These are phyloP conservation scores for Piper longum DNA, from an alignment of 164 flowering plant species.

Conservation along the genomic window DNA sequence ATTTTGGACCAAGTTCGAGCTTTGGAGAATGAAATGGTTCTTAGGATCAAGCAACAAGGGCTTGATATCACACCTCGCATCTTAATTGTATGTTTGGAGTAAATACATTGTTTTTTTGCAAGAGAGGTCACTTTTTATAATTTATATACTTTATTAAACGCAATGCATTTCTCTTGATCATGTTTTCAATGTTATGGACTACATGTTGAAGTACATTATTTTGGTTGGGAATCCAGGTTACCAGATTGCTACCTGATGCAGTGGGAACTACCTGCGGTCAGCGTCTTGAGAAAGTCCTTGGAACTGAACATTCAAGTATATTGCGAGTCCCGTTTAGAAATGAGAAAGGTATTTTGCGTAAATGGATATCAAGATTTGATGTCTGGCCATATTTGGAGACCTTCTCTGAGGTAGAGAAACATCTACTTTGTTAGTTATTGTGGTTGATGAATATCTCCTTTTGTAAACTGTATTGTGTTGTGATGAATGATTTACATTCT, in stretches of 20 bases:
- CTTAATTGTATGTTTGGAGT: constrained; percentile 48
- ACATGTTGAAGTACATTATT: not conserved
- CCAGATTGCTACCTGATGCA: constrained; percentile 89
- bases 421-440: not conserved
- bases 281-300: constrained; percentile 52
- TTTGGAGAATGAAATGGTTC: constrained; percentile 71
- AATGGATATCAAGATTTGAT: constrained; percentile 94
- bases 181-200: not conserved
- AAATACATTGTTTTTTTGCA: not conserved
- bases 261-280: constrained; percentile 77
- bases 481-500: not conserved
- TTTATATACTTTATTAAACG: not conserved
- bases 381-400: constrained; percentile 85
- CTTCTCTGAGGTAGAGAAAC: constrained; percentile 42
- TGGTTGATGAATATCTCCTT: not conserved
- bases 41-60: constrained; percentile 75
- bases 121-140: too few species aligned
- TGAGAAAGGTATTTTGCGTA: constrained; percentile 46
- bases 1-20: constrained; percentile 96
- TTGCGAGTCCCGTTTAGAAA: constrained; percentile 79
- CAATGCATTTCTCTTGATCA: not conserved
- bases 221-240: constrained; percentile 31
- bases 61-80: constrained; percentile 67
- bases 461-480: not conserved
- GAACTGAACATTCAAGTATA: constrained; percentile 66